Evolutionary conservation across 179 eudicot species (phyloP).

Genomic region (Heliamphora pulchella): DNA sequence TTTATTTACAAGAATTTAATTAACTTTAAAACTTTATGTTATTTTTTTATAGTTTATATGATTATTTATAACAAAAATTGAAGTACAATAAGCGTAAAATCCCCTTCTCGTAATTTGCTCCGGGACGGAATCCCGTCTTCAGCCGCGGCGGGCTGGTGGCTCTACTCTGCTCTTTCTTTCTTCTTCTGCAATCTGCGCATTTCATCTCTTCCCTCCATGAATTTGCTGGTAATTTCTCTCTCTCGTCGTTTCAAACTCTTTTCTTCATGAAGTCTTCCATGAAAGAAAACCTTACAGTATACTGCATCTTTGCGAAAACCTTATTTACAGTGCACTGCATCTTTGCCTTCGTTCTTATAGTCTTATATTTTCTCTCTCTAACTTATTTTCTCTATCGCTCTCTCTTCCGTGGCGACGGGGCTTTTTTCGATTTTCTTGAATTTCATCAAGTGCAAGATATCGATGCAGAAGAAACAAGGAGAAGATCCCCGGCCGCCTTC

Average conservation of each 20-base stretch:
- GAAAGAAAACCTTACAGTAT: neutral
- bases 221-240: neutral
- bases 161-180: neutral
- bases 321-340: neutral
- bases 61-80: no score
- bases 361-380: neutral
- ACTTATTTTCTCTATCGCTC: neutral
- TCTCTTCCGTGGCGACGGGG: neutral
- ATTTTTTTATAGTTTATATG: no score
- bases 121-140: neutral
- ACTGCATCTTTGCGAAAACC: neutral
- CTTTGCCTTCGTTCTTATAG: neutral
- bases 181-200: no score
- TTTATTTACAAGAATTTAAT: no score
- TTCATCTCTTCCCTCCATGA: neutral
- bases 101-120: neutral
- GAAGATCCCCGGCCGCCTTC: conserved; percentile 19
- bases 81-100: neutral
- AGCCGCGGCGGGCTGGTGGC: neutral
- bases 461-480: conserved; percentile 24
- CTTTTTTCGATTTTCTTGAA: neutral
- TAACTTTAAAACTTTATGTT: no score
- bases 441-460: conserved; percentile 30
- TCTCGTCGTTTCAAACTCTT: neutral
- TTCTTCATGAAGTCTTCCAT: neutral